Conservation (phyloP, 352 stramenopile genomes). For the Phytophthora sp. region DNA sequence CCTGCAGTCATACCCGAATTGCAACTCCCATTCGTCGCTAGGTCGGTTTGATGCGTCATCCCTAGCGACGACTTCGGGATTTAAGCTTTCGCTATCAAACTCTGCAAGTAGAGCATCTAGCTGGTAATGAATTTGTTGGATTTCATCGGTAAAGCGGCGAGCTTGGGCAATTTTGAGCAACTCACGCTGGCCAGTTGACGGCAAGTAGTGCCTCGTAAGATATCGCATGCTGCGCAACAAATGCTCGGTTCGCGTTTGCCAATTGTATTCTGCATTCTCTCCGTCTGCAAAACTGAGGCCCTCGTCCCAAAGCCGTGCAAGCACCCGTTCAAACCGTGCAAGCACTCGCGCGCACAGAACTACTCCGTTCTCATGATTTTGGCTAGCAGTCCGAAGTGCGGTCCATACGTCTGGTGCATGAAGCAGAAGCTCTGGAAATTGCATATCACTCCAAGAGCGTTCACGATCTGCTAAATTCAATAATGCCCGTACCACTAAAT, state of each 20-base stretch:
- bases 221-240: constrained; percentile 36
- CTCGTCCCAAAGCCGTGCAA: constrained; percentile 35
- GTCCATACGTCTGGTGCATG: constrained; percentile 40
- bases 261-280: constrained; percentile 27
- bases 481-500: constrained; percentile 18
- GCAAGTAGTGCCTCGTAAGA: constrained; percentile 28
- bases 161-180: constrained; percentile 29
- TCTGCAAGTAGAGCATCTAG: constrained; percentile 33
- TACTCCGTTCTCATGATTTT: constrained; percentile 22
- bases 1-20: constrained; percentile 30
- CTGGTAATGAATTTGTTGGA: constrained; percentile 31
- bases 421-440: constrained; percentile 35
- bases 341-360: constrained; percentile 32
- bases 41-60: constrained; percentile 2
- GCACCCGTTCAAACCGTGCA: constrained; percentile 27
- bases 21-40: constrained; percentile 21
- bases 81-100: constrained; percentile 19
- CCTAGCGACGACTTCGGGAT: neutral
- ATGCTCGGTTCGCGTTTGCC: constrained; percentile 39
- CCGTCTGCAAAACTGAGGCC: constrained; percentile 22
- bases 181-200: constrained; percentile 11
- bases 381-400: constrained; percentile 27
- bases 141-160: constrained; percentile 36
- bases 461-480: constrained; percentile 25
- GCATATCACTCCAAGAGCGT: constrained; percentile 32